These are phyloP conservation scores for Dysphania ambrosioides DNA, from an alignment of 148 eudicot genomes.

Conservation along the genomic window DNA sequence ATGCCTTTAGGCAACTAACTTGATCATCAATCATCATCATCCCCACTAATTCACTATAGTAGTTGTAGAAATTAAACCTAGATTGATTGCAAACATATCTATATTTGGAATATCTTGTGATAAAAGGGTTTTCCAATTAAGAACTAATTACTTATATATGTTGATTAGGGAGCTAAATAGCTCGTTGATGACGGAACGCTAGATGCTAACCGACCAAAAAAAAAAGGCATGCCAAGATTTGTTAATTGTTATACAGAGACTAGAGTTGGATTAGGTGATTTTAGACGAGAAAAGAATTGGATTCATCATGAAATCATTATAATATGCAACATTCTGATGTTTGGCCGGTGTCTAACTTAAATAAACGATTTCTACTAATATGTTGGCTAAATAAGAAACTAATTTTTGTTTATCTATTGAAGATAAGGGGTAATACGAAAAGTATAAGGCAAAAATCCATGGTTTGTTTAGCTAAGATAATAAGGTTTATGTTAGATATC, in stretches of 20 bases:
- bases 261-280: conserved; percentile 28
- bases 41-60: too few relatives aligned
- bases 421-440: too few relatives aligned
- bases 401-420: too few relatives aligned
- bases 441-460: too few relatives aligned
- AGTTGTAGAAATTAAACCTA: not conserved
- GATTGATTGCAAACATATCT: not conserved
- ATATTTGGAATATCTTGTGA: conserved; percentile 2
- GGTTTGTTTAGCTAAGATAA: too few relatives aligned
- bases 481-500: too few relatives aligned
- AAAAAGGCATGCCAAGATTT: conserved; percentile 26
- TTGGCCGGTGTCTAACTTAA: conserved; percentile 47
- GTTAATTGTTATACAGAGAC: conserved; percentile 1
- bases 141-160: conserved; percentile 10
- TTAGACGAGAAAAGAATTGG: conserved; percentile 18
- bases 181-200: conserved; percentile 11
- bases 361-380: conserved; percentile 9
- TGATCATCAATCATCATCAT: conserved; percentile 14
- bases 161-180: not conserved
- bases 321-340: conserved; percentile 26
- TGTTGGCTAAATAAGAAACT: too few relatives aligned
- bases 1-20: conserved; percentile 10
- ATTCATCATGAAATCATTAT: conserved; percentile 8
- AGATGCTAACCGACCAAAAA: conserved; percentile 24
- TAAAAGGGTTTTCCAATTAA: conserved; percentile 1